Evolutionary conservation across 2,329 filamentous ascomycete species (phyloP).

Genomic region (Ceratocystis variospora): DNA sequence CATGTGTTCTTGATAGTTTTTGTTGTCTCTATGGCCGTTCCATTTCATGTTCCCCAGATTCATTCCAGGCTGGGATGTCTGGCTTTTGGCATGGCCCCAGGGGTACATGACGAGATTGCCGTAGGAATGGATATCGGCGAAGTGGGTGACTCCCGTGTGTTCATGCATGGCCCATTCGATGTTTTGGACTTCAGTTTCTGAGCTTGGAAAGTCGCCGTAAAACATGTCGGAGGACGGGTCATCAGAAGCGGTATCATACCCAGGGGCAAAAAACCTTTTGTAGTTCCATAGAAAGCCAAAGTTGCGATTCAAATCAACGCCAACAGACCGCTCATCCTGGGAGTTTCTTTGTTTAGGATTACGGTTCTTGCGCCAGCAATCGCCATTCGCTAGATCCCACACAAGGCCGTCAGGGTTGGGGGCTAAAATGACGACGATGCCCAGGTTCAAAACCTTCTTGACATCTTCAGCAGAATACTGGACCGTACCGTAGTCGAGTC

Average conservation of each 20-base stretch:
- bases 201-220: conserved; percentile 38
- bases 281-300: conserved; percentile 46
- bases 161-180: conserved; percentile 39
- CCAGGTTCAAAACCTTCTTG: conserved; percentile 35
- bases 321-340: conserved; percentile 20
- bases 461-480: conserved; percentile 40
- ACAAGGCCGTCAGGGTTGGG: conserved; percentile 41
- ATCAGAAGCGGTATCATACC: conserved; percentile 29
- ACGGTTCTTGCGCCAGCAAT: conserved; percentile 45
- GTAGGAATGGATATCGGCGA: conserved; percentile 44
- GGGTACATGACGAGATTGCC: conserved; percentile 39
- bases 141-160: conserved; percentile 40
- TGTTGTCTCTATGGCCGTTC: conserved; percentile 37
- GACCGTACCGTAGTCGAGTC: conserved; percentile 38
- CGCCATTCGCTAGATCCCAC: conserved; percentile 36
- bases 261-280: conserved; percentile 29
- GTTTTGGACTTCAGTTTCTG: conserved; percentile 43
- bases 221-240: conserved; percentile 34
- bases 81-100: conserved; percentile 44
- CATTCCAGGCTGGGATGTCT: conserved; percentile 32
- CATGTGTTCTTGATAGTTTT: conserved; percentile 36
- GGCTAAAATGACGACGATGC: conserved; percentile 40
- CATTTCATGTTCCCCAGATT: conserved; percentile 41
- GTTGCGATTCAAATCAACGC: conserved; percentile 42
- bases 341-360: conserved; percentile 25